Conservation (phyloP, 2,329 filamentous ascomycete genomes). For the Botrytis medusae region DNA sequence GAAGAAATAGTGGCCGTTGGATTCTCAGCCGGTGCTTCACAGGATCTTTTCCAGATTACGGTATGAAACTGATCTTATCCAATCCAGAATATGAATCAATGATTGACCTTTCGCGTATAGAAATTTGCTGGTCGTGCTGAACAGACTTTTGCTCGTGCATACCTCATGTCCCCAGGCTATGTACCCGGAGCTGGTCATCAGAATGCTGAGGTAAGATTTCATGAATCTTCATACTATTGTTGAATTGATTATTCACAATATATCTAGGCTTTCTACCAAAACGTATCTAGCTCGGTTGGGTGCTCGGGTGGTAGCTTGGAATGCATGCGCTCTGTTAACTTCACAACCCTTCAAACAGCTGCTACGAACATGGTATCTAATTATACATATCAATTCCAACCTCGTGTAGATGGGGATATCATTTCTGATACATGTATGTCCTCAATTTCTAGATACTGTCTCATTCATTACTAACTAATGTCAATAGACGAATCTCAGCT, state of each 20-base stretch:
- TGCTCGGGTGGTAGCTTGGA: slow-evolving; percentile 37
- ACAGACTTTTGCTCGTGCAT: slow-evolving; percentile 39
- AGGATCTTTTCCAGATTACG: slow-evolving; percentile 42
- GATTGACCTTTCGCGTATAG: slow-evolving; percentile 24
- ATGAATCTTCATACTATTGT: not conserved
- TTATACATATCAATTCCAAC: slow-evolving; percentile 42
- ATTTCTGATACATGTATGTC: slow-evolving; percentile 36
- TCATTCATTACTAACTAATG: slow-evolving; percentile 7
- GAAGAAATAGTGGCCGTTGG: slow-evolving; percentile 49
- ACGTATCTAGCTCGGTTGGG: slow-evolving; percentile 39
- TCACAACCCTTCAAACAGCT: slow-evolving; percentile 37
- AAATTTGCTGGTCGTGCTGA: slow-evolving; percentile 40
- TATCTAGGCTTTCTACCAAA: slow-evolving; percentile 37
- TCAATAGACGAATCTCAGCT: slow-evolving; percentile 40
- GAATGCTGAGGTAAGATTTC: not conserved
- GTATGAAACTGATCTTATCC: not conserved
- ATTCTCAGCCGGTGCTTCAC: slow-evolving; percentile 49
- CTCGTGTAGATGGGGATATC: slow-evolving; percentile 42
- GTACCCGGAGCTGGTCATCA: slow-evolving; percentile 35
- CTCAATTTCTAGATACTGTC: not conserved
- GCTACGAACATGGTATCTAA: slow-evolving; percentile 33
- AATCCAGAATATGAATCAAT: not conserved
- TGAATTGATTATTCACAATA: not conserved
- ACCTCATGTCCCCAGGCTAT: slow-evolving; percentile 40
- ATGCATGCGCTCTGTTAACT: slow-evolving; percentile 40